Evolutionary conservation across 2,329 filamentous ascomycete genomes (phyloP).

Genomic region (Phialophora tarda): DNA sequence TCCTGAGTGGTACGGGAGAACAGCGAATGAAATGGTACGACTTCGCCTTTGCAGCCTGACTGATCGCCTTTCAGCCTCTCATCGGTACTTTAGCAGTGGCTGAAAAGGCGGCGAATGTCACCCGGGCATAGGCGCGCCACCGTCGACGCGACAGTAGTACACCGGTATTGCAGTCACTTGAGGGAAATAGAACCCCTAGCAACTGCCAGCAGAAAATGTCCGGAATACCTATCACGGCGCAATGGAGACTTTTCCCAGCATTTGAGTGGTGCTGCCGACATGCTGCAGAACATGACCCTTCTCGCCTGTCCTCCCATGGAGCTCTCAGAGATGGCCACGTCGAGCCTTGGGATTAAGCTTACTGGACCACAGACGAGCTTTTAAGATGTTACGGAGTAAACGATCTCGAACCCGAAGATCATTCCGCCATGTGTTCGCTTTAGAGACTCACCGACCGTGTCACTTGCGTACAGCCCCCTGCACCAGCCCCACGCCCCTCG

Average conservation of each 20-base stretch:
- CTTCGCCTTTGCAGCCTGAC: constrained; percentile 4
- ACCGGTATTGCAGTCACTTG: constrained; percentile 15
- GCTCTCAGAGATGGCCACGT: constrained; percentile 34
- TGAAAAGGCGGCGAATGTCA: constrained; percentile 22
- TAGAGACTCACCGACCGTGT: constrained; percentile 33
- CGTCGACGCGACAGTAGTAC: constrained; percentile 10
- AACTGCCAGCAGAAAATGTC: constrained; percentile 13
- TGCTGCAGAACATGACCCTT: constrained; percentile 31
- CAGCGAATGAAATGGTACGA: constrained; percentile 10
- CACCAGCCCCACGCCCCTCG: constrained; percentile 30
- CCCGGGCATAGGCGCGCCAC: constrained; percentile 10
- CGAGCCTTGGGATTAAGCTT: constrained; percentile 23
- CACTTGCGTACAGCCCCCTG: constrained; percentile 25
- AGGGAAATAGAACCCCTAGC: constrained; percentile 12
- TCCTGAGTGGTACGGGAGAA: constrained; percentile 9
- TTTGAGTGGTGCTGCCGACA: constrained; percentile 19
- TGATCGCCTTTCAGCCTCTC: constrained; percentile 13
- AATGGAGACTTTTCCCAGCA: constrained; percentile 1
- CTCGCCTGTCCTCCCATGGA: constrained; percentile 17
- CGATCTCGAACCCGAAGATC: constrained; percentile 31
- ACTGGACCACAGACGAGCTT: constrained; percentile 22
- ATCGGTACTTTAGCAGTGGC: constrained; percentile 7
- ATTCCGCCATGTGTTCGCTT: constrained; percentile 33
- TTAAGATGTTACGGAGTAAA: constrained; percentile 8
- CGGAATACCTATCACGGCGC: constrained; percentile 11